phyloP scores from a whole-genome alignment of 495 filamentous ascomycete species.

The Penicillium goetzii region DNA sequence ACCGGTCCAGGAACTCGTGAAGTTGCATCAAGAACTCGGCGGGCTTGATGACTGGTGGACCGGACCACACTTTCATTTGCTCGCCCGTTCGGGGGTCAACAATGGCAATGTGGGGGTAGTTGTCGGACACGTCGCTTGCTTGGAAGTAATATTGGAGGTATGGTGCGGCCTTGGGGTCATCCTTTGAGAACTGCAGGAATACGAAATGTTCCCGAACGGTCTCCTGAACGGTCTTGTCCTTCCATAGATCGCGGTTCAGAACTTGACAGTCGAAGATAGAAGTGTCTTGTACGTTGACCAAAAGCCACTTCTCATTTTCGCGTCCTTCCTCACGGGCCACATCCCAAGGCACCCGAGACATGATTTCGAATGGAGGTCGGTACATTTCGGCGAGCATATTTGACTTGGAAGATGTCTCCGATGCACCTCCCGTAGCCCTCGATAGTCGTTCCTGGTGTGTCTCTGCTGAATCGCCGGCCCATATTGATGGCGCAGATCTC shows the following conservation, averaged over 20 bases:
- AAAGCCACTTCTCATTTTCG: constrained; percentile 85
- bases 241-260: constrained; percentile 95
- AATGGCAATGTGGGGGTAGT: constrained; percentile 93
- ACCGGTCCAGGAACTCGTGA: constrained; percentile 93
- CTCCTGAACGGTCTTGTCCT: constrained; percentile 72
- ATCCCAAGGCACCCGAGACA: constrained; percentile 75
- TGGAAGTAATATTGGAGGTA: constrained; percentile 93
- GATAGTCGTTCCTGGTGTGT: constrained; percentile 57
- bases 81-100: constrained; percentile 95
- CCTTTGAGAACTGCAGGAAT: constrained; percentile 89
- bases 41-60: constrained; percentile 72
- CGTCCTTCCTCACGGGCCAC: constrained; percentile 81
- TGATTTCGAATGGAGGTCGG: constrained; percentile 86
- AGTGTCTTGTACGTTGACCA: constrained; percentile 93
- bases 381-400: constrained; percentile 85
- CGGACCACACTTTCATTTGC: constrained; percentile 95
- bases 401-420: constrained; percentile 68
- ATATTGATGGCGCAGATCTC: constrained; percentile 67
- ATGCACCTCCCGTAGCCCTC: constrained; percentile 72
- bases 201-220: constrained; percentile 91
- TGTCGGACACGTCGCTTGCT: constrained; percentile 68
- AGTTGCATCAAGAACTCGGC: constrained; percentile 87
- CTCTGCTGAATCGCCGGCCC: constrained; percentile 62
- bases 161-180: constrained; percentile 70
- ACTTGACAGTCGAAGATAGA: constrained; percentile 90